Conservation (phyloP, 495 filamentous ascomycete species). For the Oleoguttula mirabilis region DNA sequence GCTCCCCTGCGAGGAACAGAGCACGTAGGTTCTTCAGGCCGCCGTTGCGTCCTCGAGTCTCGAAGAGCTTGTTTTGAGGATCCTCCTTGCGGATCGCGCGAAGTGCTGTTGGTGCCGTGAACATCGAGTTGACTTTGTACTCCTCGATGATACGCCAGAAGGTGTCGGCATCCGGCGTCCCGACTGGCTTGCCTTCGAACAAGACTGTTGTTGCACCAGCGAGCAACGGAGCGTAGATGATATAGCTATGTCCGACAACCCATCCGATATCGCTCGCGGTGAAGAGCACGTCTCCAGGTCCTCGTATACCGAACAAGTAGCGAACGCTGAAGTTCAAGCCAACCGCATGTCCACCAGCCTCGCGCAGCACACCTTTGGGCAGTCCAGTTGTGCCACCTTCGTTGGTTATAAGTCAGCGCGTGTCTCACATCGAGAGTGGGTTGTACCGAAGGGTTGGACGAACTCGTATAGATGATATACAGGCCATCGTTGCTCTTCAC, state of each 20-base stretch:
- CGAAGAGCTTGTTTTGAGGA: conserved; percentile 54
- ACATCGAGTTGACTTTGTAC: conserved; percentile 71
- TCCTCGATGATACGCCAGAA: conserved; percentile 83
- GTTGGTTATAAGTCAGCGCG: not conserved
- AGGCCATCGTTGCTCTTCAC: conserved; percentile 63
- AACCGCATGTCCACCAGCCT: conserved; percentile 79
- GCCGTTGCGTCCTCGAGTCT: conserved; percentile 46
- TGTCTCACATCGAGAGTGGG: not conserved
- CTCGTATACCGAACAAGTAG: conserved; percentile 66
- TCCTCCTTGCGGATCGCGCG: conserved; percentile 81
- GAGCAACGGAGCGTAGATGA: conserved; percentile 74
- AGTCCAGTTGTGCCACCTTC: conserved; percentile 66
- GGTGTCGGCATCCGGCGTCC: conserved; percentile 73
- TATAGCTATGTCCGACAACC: conserved; percentile 34
- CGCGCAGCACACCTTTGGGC: conserved; percentile 77
- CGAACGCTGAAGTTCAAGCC: conserved; percentile 67
- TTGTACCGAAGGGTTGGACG: conserved; percentile 25
- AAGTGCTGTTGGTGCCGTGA: conserved; percentile 77
- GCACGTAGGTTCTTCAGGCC: conserved; percentile 57
- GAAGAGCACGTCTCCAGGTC: conserved; percentile 75
- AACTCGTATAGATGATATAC: conserved; percentile 85
- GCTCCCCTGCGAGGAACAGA: conserved; percentile 78
- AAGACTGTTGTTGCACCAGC: conserved; percentile 76
- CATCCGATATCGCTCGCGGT: conserved; percentile 44
- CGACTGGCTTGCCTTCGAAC: conserved; percentile 85